Conservation (phyloP, 306 rosid genomes). For the Malus sylvestris region DNA sequence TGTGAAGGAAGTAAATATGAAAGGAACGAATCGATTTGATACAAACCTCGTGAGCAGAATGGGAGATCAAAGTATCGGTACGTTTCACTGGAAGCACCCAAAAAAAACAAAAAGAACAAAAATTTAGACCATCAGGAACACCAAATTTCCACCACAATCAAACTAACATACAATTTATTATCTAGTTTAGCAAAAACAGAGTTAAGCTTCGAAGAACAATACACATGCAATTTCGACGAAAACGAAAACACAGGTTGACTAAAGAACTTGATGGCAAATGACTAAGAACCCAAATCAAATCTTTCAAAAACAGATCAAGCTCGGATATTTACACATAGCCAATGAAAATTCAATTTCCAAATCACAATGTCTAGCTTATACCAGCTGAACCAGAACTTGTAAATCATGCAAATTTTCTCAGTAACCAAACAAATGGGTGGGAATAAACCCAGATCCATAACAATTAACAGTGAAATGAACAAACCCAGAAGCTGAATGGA, state of each 20-base stretch:
- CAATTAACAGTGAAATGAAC: background rate
- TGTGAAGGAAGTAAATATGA: too few species aligned
- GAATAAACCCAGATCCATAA: conserved; percentile 21
- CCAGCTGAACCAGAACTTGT: background rate
- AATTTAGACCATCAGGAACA: background rate
- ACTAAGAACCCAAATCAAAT: background rate
- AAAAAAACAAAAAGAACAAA: background rate
- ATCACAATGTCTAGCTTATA: background rate
- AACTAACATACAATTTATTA: background rate
- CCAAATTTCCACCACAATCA: background rate
- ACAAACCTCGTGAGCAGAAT: conserved; percentile 68
- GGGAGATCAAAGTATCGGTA: conserved; percentile 77
- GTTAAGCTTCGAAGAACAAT: background rate
- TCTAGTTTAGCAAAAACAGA: background rate
- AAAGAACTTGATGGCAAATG: background rate
- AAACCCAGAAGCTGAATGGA: background rate
- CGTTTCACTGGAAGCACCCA: conserved; percentile 36
- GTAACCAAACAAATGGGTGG: background rate
- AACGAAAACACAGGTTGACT: background rate
- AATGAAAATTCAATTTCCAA: background rate
- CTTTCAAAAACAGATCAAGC: conserved; percentile 9
- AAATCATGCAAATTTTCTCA: background rate
- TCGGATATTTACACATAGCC: background rate
- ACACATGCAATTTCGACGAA: background rate
- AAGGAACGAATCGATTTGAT: background rate